Percentiles rank a stretch among this genome's conserved stretches.
phyloP scores from a whole-genome alignment of 2,329 filamentous ascomycete genomes.

The Pseudonectria buxi region DNA sequence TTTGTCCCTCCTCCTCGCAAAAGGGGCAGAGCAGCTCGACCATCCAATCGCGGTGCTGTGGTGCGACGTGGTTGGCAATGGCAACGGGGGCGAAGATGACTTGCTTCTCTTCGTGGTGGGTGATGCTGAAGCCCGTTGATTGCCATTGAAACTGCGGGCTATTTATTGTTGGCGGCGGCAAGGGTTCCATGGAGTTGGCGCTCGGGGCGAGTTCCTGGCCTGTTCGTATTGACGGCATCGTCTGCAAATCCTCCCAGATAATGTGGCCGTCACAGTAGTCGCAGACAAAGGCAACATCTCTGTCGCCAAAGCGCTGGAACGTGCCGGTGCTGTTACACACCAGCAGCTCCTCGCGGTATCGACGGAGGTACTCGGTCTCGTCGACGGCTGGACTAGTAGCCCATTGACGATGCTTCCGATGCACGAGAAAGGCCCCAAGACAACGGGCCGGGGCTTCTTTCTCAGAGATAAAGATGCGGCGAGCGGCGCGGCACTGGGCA shows the following conservation, averaged over 20 bases:
- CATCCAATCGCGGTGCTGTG: constrained; percentile 44
- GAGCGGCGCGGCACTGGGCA: constrained; percentile 50
- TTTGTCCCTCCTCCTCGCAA: constrained; percentile 47
- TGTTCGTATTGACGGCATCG: constrained; percentile 42
- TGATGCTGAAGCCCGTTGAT: constrained; percentile 37
- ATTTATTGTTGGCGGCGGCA: constrained; percentile 20
- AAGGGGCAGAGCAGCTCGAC: constrained; percentile 47
- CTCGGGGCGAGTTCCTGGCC: constrained; percentile 21
- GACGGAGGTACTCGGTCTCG: constrained; percentile 28
- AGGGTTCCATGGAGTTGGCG: constrained; percentile 8
- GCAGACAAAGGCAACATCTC: constrained; percentile 52
- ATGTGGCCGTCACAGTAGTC: constrained; percentile 56
- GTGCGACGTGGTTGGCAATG: constrained; percentile 51
- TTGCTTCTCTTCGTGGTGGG: constrained; percentile 39
- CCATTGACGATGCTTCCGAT: constrained; percentile 40
- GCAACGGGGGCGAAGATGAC: constrained; percentile 51
- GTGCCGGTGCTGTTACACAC: constrained; percentile 47
- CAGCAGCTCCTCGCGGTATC: constrained; percentile 42
- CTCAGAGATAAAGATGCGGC: constrained; percentile 47
- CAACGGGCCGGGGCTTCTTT: constrained; percentile 43
- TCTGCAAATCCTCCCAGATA: constrained; percentile 50
- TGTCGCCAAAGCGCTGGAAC: constrained; percentile 49
- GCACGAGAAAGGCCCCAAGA: constrained; percentile 49
- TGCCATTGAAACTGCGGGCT: constrained; percentile 41
- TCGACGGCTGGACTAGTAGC: constrained; percentile 16